Evolutionary conservation across 768 basidiomycete genomes (phyloP).

Genomic region (Russula lepida): DNA sequence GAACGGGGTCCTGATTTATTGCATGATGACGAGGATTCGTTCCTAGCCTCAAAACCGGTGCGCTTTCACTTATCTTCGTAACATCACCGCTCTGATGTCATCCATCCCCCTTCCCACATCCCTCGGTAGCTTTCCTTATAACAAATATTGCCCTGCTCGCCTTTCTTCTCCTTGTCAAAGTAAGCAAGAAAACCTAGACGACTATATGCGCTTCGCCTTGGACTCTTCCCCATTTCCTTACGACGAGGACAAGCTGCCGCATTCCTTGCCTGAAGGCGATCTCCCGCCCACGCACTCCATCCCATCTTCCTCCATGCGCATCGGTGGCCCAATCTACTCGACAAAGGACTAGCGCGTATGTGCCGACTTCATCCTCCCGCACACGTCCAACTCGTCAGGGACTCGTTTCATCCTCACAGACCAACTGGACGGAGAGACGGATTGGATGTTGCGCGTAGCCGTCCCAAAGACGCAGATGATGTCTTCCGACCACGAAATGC

Average conservation of each 20-base stretch:
- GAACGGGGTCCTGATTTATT: too few species aligned
- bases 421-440: conserved; percentile 97
- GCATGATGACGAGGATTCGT: too few species aligned
- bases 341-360: conserved; percentile 99
- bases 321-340: conserved; percentile 88
- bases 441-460: conserved; percentile 95
- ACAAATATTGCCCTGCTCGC: too few species aligned
- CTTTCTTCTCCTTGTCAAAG: too few species aligned
- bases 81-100: too few species aligned
- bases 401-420: conserved; percentile 98
- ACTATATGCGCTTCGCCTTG: too few species aligned
- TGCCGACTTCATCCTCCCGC: conserved; percentile 83
- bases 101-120: too few species aligned
- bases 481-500: conserved; percentile 43
- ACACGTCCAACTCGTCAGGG: conserved; percentile 81
- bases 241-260: conserved; percentile 26
- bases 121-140: too few species aligned
- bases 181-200: too few species aligned
- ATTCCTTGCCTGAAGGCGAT: conserved; percentile 10
- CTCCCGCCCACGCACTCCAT: conserved; percentile 48
- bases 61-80: too few species aligned
- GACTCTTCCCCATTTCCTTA: too few species aligned
- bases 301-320: conserved; percentile 79
- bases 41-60: too few species aligned
- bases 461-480: conserved; percentile 77